Evolutionary conservation across 371 early-diverging fungal genomes (phyloP).

Genomic region (Sporodiniella umbellata): DNA sequence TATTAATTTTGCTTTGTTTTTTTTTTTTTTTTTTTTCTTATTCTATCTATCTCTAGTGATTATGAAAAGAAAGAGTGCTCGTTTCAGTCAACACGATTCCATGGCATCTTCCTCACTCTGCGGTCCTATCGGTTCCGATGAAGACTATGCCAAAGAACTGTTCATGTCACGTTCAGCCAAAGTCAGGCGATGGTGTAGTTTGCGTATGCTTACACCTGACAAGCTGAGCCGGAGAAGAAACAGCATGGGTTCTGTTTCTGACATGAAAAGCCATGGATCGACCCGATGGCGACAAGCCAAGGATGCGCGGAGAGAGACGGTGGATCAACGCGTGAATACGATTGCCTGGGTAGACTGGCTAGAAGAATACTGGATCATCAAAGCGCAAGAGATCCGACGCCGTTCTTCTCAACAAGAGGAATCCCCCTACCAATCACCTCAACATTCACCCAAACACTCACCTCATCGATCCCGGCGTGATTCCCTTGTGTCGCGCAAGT

Average conservation of each 20-base stretch:
- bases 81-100: conserved; percentile 1
- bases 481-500: conserved; percentile 10
- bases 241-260: too few species aligned
- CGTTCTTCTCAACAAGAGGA: conserved; percentile 16
- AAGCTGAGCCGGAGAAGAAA: background rate
- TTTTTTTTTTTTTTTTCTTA: background rate
- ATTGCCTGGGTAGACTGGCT: conserved; percentile 54
- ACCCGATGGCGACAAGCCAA: too few species aligned
- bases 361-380: conserved; percentile 46
- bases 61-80: background rate
- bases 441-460: background rate
- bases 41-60: background rate
- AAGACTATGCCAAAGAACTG: conserved; percentile 34
- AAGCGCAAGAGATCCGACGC: conserved; percentile 24
- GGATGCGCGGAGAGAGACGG: too few species aligned
- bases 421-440: background rate
- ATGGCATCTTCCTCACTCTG: conserved; percentile 15
- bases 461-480: background rate
- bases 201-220: background rate
- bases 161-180: conserved; percentile 46
- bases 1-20: background rate
- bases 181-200: conserved; percentile 35
- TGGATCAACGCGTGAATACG: conserved; percentile 11
- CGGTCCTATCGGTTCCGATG: conserved; percentile 13
- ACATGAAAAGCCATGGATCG: too few species aligned